Conservation (phyloP, 805 yeast genomes). For the Saccharomycopsis olivae region DNA sequence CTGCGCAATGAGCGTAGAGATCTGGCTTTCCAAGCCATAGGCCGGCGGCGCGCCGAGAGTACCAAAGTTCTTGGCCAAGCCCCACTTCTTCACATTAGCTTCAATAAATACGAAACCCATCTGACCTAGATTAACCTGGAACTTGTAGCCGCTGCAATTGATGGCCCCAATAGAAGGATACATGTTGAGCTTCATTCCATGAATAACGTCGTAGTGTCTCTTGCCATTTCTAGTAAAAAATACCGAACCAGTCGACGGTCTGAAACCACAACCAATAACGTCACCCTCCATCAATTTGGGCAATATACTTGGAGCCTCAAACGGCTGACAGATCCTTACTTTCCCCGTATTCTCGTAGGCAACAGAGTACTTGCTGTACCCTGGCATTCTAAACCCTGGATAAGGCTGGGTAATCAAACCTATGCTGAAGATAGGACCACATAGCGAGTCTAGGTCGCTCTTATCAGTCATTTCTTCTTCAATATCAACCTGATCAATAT, state of each 20-base stretch:
- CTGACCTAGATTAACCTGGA: conserved; percentile 69
- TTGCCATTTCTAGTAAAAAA: conserved; percentile 95
- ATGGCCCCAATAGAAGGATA: conserved; percentile 89
- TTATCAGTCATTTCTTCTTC: conserved; percentile 4
- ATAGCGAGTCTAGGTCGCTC: conserved; percentile 3
- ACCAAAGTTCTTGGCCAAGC: conserved; percentile 58
- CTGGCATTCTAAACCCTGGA: conserved; percentile 69
- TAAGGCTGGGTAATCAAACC: conserved; percentile 67
- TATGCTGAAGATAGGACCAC: conserved; percentile 44
- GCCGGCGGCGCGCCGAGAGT: conserved; percentile 20
- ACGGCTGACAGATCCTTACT: conserved; percentile 55
- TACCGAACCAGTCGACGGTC: conserved; percentile 71
- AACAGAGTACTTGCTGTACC: conserved; percentile 56
- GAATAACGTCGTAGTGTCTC: conserved; percentile 73
- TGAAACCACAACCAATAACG: conserved; percentile 85
- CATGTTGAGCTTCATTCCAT: conserved; percentile 39
- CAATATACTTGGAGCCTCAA: conserved; percentile 30
- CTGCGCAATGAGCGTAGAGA: conserved; percentile 20
- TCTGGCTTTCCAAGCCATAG: conserved; percentile 27
- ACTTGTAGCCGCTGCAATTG: conserved; percentile 32
- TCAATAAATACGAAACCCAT: conserved; percentile 72
- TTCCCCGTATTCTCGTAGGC: conserved; percentile 69
- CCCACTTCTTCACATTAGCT: conserved; percentile 80
- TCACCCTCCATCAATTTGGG: conserved; percentile 63
- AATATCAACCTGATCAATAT: background rate